Percentiles rank a stretch among this genome's conserved stretches.
phyloP scores from a whole-genome alignment of 1,284 basidiomycete genomes.

The Porogramme epimiltina region DNA sequence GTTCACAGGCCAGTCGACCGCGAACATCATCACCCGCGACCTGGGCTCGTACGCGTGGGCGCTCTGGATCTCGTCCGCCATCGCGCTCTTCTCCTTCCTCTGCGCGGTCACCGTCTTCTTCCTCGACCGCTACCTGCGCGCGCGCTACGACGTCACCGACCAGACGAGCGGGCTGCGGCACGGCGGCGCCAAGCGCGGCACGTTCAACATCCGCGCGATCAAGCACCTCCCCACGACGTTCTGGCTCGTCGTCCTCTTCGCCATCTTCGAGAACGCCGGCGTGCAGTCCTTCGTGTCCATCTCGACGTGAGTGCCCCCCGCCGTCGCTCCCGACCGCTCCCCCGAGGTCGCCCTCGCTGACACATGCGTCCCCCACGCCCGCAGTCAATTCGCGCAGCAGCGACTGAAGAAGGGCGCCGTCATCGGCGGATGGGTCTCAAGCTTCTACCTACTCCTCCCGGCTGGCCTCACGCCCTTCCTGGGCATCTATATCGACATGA shows the following conservation, averaged over 20 bases:
- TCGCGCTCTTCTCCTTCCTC: constrained; percentile 41
- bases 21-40: constrained; percentile 41
- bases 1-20: constrained; percentile 41
- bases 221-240: constrained; percentile 41
- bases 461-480: constrained; percentile 45
- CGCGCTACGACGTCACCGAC: constrained; percentile 40
- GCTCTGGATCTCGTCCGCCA: constrained; percentile 45
- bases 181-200: constrained; percentile 28
- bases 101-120: constrained; percentile 41
- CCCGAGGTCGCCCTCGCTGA: constrained; percentile 2
- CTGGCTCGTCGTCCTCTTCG: constrained; percentile 45
- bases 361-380: neutral
- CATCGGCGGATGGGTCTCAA: constrained; percentile 50
- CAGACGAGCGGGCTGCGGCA: constrained; percentile 38
- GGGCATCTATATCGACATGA: constrained; percentile 45
- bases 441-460: constrained; percentile 46
- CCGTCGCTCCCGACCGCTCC: neutral
- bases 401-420: constrained; percentile 47
- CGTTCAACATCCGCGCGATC: constrained; percentile 39
- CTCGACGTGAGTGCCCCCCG: constrained; percentile 36
- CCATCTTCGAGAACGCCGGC: constrained; percentile 47
- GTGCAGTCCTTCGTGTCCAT: constrained; percentile 49
- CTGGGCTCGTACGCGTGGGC: constrained; percentile 45
- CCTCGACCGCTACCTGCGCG: constrained; percentile 41
- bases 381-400: constrained; percentile 45